Percentiles rank a stretch among this genome's conserved stretches.
Evolutionary conservation across 768 basidiomycete genomes (phyloP).

Genomic region (Amanita muscaria): DNA sequence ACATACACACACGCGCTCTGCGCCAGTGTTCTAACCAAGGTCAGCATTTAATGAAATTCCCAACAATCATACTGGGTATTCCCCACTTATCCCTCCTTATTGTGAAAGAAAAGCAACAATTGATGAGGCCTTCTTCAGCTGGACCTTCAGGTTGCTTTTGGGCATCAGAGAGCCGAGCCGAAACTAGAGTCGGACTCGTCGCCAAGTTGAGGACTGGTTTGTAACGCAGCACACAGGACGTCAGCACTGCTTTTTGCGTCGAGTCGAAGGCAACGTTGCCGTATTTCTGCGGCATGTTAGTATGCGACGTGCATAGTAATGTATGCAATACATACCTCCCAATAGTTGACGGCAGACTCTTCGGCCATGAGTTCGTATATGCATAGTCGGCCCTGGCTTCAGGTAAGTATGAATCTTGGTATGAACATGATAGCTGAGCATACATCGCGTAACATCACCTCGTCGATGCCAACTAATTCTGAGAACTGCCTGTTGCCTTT

Average conservation of each 20-base stretch:
- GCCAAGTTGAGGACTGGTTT: slow-evolving; percentile 52
- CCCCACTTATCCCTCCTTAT: slow-evolving; percentile 80
- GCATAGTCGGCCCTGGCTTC: slow-evolving; percentile 69
- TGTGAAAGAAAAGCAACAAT: slow-evolving; percentile 88
- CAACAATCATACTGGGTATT: slow-evolving; percentile 85
- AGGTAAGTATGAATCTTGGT: background rate
- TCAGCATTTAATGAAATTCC: slow-evolving; percentile 74
- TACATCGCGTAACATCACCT: slow-evolving; percentile 83
- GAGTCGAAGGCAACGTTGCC: slow-evolving; percentile 89
- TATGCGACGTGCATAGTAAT: slow-evolving; percentile 1
- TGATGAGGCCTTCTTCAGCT: slow-evolving; percentile 68
- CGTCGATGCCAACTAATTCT: slow-evolving; percentile 80
- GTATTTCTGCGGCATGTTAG: slow-evolving; percentile 59
- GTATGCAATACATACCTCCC: slow-evolving; percentile 56
- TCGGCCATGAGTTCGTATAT: slow-evolving; percentile 99
- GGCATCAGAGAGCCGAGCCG: slow-evolving; percentile 21
- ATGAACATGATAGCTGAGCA: slow-evolving; percentile 1
- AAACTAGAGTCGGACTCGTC: slow-evolving; percentile 20
- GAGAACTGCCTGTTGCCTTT: slow-evolving; percentile 97
- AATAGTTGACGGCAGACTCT: slow-evolving; percentile 93
- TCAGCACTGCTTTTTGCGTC: slow-evolving; percentile 87
- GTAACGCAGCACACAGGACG: slow-evolving; percentile 80
- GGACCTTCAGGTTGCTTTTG: slow-evolving; percentile 19
- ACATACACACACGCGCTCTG: too few relatives aligned
- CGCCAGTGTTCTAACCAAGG: background rate